phyloP scores from a whole-genome alignment of 768 basidiomycete species.

The Suillus lakei region DNA sequence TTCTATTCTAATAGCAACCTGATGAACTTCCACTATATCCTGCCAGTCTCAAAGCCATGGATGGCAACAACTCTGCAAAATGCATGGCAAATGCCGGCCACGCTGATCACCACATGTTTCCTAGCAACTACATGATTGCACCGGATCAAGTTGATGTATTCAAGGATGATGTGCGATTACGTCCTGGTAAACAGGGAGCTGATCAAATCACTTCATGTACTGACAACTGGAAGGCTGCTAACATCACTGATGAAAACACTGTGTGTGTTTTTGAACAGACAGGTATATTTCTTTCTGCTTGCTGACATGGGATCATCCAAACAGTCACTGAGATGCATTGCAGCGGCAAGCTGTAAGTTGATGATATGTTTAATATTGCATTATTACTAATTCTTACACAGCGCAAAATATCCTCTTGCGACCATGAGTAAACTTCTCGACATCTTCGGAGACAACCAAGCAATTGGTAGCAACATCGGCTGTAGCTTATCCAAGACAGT shows the following conservation, averaged over 20 bases:
- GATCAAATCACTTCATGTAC: conserved; percentile 21
- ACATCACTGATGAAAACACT: conserved; percentile 30
- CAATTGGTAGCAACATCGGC: no score
- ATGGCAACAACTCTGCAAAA: conserved; percentile 42
- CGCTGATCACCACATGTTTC: conserved; percentile 23
- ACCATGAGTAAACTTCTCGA: no score
- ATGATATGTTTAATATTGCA: not conserved
- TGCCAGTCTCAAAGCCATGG: conserved; percentile 29
- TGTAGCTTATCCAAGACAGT: no score
- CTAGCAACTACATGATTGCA: conserved; percentile 32
- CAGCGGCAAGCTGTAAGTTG: conserved; percentile 42
- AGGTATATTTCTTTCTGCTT: conserved; percentile 41
- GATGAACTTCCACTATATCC: conserved; percentile 34
- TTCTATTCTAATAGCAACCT: conserved; percentile 8
- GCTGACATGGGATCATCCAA: conserved; percentile 38
- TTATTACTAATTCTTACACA: not conserved
- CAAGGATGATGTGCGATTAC: conserved; percentile 16
- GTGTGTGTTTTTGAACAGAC: conserved; percentile 44
- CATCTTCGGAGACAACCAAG: no score
- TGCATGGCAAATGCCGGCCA: conserved; percentile 25
- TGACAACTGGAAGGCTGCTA: conserved; percentile 39
- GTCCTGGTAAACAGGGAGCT: conserved; percentile 1
- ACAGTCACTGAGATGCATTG: conserved; percentile 37
- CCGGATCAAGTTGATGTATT: conserved; percentile 31
- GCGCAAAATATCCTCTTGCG: no score